Conservation (phyloP, 148 eudicot genomes). For the Nepenthes gracilis region DNA sequence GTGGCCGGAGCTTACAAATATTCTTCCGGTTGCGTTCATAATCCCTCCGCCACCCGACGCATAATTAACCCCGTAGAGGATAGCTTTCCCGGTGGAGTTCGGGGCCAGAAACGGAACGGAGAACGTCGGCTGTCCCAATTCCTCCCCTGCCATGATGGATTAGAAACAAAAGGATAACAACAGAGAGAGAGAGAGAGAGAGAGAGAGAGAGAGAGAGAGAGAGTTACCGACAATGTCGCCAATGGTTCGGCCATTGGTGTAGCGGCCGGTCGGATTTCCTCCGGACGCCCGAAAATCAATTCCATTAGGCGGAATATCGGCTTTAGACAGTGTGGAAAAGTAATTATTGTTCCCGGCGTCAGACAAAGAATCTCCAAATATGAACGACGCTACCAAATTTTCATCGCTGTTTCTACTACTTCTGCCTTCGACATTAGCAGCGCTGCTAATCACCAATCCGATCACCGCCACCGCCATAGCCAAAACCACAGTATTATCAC, state of each 20-base stretch:
- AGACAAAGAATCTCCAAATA: slow-evolving; percentile 88
- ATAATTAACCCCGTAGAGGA: slow-evolving; percentile 77
- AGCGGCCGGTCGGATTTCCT: slow-evolving; percentile 34
- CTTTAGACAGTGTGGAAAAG: slow-evolving; percentile 58
- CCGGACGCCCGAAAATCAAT: slow-evolving; percentile 77
- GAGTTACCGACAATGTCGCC: slow-evolving; percentile 77
- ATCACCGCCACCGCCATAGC: not conserved
- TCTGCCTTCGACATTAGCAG: slow-evolving; percentile 1
- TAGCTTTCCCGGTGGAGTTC: slow-evolving; percentile 59
- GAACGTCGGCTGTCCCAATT: slow-evolving; percentile 55
- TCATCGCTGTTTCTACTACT: slow-evolving; percentile 14
- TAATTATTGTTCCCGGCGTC: slow-evolving; percentile 93
- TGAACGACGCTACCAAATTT: slow-evolving; percentile 56
- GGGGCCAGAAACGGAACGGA: slow-evolving; percentile 79
- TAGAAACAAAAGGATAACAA: not conserved
- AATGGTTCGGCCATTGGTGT: slow-evolving; percentile 25
- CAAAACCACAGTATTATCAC: not conserved
- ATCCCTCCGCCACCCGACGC: slow-evolving; percentile 98
- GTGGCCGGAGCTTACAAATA: slow-evolving; percentile 47
- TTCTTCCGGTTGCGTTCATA: slow-evolving; percentile 77
- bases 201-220: not conserved
- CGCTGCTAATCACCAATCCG: not conserved
- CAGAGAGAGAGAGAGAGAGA: not conserved
- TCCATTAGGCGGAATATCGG: slow-evolving; percentile 64
- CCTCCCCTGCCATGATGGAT: slow-evolving; percentile 43